Percentiles rank a stretch among this genome's conserved stretches.
phyloP scores from a whole-genome alignment of 352 stramenopile genomes.

The Pythium phragmiticola region DNA sequence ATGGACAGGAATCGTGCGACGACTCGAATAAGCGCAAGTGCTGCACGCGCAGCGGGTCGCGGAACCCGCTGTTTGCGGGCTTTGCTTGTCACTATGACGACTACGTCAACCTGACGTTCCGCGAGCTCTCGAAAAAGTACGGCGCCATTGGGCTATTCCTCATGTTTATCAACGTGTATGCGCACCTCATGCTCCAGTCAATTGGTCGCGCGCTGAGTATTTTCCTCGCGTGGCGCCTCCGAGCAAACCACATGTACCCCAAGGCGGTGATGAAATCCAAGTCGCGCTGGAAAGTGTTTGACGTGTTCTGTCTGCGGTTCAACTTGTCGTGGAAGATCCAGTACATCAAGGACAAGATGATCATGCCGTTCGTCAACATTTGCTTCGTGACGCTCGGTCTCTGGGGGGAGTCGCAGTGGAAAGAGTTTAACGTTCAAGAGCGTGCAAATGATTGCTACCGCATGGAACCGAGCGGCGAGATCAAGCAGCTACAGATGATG shows the following conservation, averaged over 20 bases:
- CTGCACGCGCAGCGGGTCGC: conserved; percentile 1
- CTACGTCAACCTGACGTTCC: conserved; percentile 37
- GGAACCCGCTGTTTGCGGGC: conserved; percentile 14
- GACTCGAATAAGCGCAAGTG: not conserved
- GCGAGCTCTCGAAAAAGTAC: conserved; percentile 40
- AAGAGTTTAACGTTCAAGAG: conserved; percentile 56
- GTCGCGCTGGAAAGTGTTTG: conserved; percentile 32
- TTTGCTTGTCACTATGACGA: conserved; percentile 38
- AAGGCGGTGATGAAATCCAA: conserved; percentile 27
- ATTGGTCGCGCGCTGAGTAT: conserved; percentile 39
- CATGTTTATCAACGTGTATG: conserved; percentile 55
- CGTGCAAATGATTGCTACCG: conserved; percentile 53
- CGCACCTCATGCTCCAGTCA: conserved; percentile 50
- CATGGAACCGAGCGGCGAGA: conserved; percentile 54
- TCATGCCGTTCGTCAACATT: conserved; percentile 52
- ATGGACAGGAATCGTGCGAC: not conserved
- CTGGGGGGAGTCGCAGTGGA: conserved; percentile 49
- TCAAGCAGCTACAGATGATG: conserved; percentile 77
- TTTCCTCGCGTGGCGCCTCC: conserved; percentile 39
- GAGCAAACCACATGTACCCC: conserved; percentile 46
- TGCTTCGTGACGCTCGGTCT: conserved; percentile 43
- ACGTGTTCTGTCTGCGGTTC: conserved; percentile 54
- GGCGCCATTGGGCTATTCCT: conserved; percentile 36
- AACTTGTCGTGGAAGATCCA: conserved; percentile 58
- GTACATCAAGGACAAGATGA: conserved; percentile 60